A percentile compares a stretch with the other conserved stretches of the same genome.
Conservation (phyloP, 345 rosid genomes). For the Durio zibethinus region DNA sequence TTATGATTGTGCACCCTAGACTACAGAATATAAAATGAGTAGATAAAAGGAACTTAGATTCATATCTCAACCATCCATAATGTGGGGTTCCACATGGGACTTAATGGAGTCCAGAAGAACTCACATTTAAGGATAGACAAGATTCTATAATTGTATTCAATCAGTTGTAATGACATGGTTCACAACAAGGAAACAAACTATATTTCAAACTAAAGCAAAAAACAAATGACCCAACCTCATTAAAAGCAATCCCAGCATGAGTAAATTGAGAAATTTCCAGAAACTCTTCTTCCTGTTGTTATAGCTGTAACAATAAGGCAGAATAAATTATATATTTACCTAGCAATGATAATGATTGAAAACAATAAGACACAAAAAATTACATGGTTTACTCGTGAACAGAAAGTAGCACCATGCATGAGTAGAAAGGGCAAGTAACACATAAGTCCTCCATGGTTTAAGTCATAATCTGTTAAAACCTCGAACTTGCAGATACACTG, state of each 20-base stretch:
- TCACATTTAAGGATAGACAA: background rate
- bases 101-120: background rate
- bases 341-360: background rate
- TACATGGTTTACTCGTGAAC: background rate
- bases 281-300: slow-evolving; percentile 74
- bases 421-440: background rate
- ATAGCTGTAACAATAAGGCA: slow-evolving; percentile 50
- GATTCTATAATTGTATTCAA: background rate
- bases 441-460: background rate
- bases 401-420: background rate
- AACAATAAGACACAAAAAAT: background rate
- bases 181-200: background rate
- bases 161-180: background rate
- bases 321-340: background rate
- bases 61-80: background rate
- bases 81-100: background rate
- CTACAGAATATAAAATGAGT: slow-evolving; percentile 47
- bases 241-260: slow-evolving; percentile 55
- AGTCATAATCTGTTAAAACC: background rate
- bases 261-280: slow-evolving; percentile 67
- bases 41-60: slow-evolving; percentile 4
- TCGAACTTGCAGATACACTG: background rate
- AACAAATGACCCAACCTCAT: slow-evolving; percentile 54
- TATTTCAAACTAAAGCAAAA: background rate
- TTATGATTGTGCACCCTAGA: slow-evolving; percentile 71